Evolutionary conservation across 495 filamentous ascomycete genomes (phyloP).

Genomic region (Aspergillus kassunensis): DNA sequence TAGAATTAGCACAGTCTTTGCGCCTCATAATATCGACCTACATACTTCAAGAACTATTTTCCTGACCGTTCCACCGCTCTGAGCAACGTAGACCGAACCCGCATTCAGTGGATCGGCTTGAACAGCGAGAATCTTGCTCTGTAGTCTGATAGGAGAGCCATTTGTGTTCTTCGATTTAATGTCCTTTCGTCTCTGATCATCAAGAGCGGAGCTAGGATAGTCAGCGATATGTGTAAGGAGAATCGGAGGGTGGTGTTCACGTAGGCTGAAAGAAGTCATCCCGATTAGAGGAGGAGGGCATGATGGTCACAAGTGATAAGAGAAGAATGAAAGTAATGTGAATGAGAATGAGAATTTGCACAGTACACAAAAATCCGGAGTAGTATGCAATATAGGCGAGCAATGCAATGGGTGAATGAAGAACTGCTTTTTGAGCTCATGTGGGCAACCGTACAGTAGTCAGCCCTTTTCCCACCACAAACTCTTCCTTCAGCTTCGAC

Average conservation of each 20-base stretch:
- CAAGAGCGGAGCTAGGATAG: conserved; percentile 60
- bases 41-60: conserved; percentile 73
- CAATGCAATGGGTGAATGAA: neutral
- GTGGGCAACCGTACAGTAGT: conserved; percentile 36
- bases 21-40: no score
- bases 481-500: conserved; percentile 18
- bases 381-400: no score
- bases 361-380: neutral
- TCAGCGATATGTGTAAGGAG: conserved; percentile 10
- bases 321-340: neutral
- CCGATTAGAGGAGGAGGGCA: conserved; percentile 63
- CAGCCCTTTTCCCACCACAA: conserved; percentile 33
- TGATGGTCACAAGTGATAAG: conserved; percentile 32
- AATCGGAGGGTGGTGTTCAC: conserved; percentile 40
- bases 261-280: conserved; percentile 89
- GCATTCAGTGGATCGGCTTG: conserved; percentile 60
- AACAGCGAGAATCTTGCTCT: conserved; percentile 81
- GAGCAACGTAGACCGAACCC: conserved; percentile 70
- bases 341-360: no score
- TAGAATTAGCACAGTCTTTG: neutral
- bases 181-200: conserved; percentile 65
- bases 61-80: conserved; percentile 73
- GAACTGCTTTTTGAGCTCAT: conserved; percentile 38
- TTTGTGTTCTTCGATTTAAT: conserved; percentile 77
- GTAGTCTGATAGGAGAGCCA: conserved; percentile 74